Evolutionary conservation across 208 protist genomes (phyloP).

Genomic region (Crithidia bombi): DNA sequence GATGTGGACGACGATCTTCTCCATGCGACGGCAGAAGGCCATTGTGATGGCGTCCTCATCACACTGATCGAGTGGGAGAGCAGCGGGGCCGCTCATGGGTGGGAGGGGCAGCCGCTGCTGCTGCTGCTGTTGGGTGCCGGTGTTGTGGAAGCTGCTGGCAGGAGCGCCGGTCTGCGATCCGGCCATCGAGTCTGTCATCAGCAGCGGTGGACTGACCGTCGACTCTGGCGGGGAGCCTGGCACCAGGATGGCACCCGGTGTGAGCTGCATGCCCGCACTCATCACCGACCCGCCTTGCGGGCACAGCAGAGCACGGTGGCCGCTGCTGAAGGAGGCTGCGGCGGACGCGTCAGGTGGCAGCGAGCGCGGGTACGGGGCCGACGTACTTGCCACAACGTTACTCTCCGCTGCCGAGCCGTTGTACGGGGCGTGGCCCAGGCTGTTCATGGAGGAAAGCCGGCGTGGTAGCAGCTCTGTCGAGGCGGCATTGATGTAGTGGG

Average conservation of each 20-base stretch:
- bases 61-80: conserved; percentile 25
- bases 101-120: neutral
- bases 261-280: neutral
- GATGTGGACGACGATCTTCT: conserved; percentile 38
- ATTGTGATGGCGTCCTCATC: conserved; percentile 57
- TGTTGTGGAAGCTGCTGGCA: neutral
- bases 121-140: neutral
- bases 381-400: conserved; percentile 4
- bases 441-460: conserved; percentile 4
- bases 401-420: conserved; percentile 13
- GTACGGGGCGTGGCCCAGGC: conserved; percentile 17
- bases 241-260: conserved; percentile 4
- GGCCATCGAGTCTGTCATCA: conserved; percentile 11
- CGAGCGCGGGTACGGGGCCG: conserved; percentile 4
- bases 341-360: neutral
- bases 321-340: conserved; percentile 1
- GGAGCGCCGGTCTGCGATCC: conserved; percentile 4
- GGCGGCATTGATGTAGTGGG: conserved; percentile 36
- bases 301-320: conserved; percentile 2
- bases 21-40: conserved; percentile 60
- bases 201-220: conserved; percentile 8
- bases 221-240: conserved; percentile 8
- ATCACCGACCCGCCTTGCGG: conserved; percentile 13
- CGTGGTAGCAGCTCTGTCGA: conserved; percentile 9
- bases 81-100: neutral